Base-by-base conservation (phyloP, 345 rosid species). In the Eucalyptus cladocalyx region DNA sequence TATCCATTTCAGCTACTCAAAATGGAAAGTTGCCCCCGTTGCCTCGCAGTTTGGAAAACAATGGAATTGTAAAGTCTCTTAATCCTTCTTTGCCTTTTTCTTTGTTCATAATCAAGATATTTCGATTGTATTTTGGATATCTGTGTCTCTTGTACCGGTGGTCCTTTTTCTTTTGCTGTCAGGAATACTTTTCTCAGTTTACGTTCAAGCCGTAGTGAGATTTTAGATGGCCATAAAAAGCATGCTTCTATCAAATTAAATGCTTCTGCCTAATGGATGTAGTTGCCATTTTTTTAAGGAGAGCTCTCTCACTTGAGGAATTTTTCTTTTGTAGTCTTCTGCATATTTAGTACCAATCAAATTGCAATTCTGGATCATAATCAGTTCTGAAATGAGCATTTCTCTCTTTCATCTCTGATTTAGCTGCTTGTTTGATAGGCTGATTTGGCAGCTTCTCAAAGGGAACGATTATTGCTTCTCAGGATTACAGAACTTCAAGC, bases 1-100 rank as follows among this genome's bases (percentile, higher is more conserved):
- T 85, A 62, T 88, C 88, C 90, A 86, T 92, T 92, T 80, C 95
- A 97, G 98, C 90, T 86, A 87, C 92, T 89, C 99, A 94, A 92
- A 96, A 95, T 88, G 99, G 99, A 88, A 98, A 97, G 93, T 94
- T 96, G 93, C 99, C 97, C 37, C 96, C 94, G 3, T 91, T 95
- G 88, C 95, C 99, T 89, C 98, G 93, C 80, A 56, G 90, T 88
- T 83, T 92, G 26, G 99, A 97, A 91, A 96, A 89, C 91, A 97
- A 95, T 92, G 99, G 96, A 92, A 94, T 58, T 83, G 98, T 98
- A 91, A 47, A 28, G 60, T 89, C 92, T 69, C 34, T 85, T 26
- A 48, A 24, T 37, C 60, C 54, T 26, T 4, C 47, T 81, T 72
- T 49, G 67, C 49, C 56, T 18, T 58, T 40, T 90, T 32, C 83